A percentile compares a stretch with the other conserved stretches of the same genome.
Conservation (phyloP, 2,329 filamentous ascomycete genomes). For the Talaromyces atroroseus region DNA sequence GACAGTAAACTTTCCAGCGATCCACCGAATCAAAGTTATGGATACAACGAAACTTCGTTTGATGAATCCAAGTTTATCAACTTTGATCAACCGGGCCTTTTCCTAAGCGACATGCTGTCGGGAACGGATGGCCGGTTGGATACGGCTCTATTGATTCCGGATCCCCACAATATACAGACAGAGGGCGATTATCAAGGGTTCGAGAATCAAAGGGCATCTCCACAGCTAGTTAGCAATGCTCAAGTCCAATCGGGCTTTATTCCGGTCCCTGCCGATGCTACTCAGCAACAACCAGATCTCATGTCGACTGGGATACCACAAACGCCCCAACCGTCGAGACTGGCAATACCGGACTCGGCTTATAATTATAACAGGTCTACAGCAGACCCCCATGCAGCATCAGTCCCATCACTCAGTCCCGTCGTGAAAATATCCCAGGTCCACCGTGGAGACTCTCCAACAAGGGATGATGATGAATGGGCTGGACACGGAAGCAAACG, state of each 20-base stretch:
- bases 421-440: slow-evolving; percentile 41
- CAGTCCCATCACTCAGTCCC: slow-evolving; percentile 35
- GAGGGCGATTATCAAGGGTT: slow-evolving; percentile 7
- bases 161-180: slow-evolving; percentile 11
- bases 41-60: slow-evolving; percentile 1
- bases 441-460: slow-evolving; percentile 41
- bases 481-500: slow-evolving; percentile 25
- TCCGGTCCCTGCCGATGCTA: not conserved
- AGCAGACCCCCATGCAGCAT: slow-evolving; percentile 12
- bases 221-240: not conserved
- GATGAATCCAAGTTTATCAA: slow-evolving; percentile 5
- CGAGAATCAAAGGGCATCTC: not conserved
- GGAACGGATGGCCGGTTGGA: not conserved
- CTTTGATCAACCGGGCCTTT: slow-evolving; percentile 6
- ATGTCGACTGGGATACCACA: slow-evolving; percentile 8
- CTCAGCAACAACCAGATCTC: not conserved
- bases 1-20: slow-evolving; percentile 12
- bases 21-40: slow-evolving; percentile 3
- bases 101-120: not conserved
- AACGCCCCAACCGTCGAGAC: slow-evolving; percentile 13
- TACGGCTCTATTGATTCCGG: not conserved
- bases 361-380: slow-evolving; percentile 17
- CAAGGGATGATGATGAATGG: slow-evolving; percentile 21
- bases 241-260: not conserved
- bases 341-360: slow-evolving; percentile 15